A percentile compares a stretch with the other conserved stretches of the same genome.
These are phyloP conservation scores for Groenewaldozyma salmanticensis DNA, from an alignment of 805 yeast species.

Conservation along the genomic window DNA sequence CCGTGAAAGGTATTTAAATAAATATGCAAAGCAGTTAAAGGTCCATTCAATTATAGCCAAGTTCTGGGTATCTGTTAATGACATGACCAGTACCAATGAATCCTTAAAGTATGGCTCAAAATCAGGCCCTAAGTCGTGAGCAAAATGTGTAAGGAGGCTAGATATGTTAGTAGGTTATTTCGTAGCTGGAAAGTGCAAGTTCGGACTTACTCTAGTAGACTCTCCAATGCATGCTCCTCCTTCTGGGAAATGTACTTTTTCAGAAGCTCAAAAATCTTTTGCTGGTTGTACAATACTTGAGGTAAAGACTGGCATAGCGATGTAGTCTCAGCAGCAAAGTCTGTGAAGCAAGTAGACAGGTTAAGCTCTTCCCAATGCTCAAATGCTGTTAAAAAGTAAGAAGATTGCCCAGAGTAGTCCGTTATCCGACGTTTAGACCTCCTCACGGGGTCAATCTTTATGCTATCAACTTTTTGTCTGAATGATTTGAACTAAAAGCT, in stretches of 20 bases:
- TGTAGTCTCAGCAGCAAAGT: conserved; percentile 48
- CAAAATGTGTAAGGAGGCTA: conserved; percentile 61
- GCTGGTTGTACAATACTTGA: conserved; percentile 65
- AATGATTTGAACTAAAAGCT: conserved; percentile 33
- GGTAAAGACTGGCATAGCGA: conserved; percentile 61
- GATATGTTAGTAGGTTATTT: background rate
- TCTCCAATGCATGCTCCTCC: conserved; percentile 68
- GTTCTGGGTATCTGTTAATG: conserved; percentile 40
- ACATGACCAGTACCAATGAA: conserved; percentile 31
- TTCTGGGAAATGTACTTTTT: conserved; percentile 37
- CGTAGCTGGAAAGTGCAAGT: background rate
- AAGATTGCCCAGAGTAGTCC: conserved; percentile 30
- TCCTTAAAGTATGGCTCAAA: conserved; percentile 60
- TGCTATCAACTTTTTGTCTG: conserved; percentile 71
- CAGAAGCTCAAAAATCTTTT: conserved; percentile 47
- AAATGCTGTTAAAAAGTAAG: conserved; percentile 69
- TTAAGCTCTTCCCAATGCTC: conserved; percentile 87
- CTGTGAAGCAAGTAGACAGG: conserved; percentile 59
- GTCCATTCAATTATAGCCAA: conserved; percentile 55
- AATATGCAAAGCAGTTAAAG: conserved; percentile 75
- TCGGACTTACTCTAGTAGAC: conserved; percentile 52
- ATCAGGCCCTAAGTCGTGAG: conserved; percentile 89
- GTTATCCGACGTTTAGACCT: conserved; percentile 19
- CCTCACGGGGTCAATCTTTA: conserved; percentile 66
- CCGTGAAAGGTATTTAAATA: conserved; percentile 77